Base-by-base conservation (phyloP, 2,329 filamentous ascomycete species). In the Leptographium procerum region DNA sequence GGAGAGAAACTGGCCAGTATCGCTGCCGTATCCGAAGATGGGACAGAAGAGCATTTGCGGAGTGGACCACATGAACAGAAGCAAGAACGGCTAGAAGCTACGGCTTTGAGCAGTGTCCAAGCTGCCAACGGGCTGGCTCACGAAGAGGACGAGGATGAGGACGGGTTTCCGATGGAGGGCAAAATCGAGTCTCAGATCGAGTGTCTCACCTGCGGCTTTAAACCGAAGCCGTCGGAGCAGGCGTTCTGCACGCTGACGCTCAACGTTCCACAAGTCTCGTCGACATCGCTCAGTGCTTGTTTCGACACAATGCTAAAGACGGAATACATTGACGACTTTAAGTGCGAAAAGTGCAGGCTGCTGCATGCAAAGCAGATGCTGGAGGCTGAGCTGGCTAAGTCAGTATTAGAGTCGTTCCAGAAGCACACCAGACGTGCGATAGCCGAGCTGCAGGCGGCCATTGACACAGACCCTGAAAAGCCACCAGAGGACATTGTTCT, bases 261-360 rank as follows among this genome's bases (percentile, higher is more conserved):
- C 57, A 90, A 91, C 66, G 94, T 99, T 4, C 94, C 94, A 0
- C 89, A 94, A 69, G 82, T 86, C 61, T 84, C 80, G 55, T 87
- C 89, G 2, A 91, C 91, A 0, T 87, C 89, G 0, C 78, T 99
- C 19, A 91, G 87, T 67, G 79, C 85, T 10, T 99, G 94, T 71
- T 94, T 99, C 66, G 94, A 99, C 66, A 88, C 88, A 47, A 86
- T 96, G 71, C 86, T 99, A 64, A 96, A 96, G 72, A 90, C 89
- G 0, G 94, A 99, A 71, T 87, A 91, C 69, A 96, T 99, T 64
- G 92, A 97, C 62, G 94, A 96, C 69, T 99, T 95, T 77, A 91
- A 89, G 65, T 99, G 94, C 73, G 94, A 96, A 66, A 88, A 85
- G 72, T 99, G 94, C 68, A 84, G 91, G 26, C 77, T 99, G n/a